phyloP scores from a whole-genome alignment of 352 stramenopile species.

The Phytophthora chlamydospora region DNA sequence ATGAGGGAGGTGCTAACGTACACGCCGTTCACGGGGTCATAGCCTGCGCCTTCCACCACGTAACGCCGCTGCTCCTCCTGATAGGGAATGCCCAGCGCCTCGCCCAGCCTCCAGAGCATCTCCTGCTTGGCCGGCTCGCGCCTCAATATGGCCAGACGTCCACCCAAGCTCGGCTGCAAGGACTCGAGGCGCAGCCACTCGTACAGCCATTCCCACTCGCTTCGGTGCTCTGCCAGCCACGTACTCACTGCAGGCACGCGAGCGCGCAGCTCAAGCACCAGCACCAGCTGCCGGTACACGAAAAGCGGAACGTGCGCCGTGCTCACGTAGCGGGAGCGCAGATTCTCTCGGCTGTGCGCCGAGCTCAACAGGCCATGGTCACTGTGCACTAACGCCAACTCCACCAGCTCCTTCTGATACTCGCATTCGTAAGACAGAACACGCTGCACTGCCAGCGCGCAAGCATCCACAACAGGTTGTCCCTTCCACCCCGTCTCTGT shows the following conservation, averaged over 20 bases:
- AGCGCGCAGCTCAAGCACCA: constrained; percentile 72
- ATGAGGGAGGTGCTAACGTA: constrained; percentile 89
- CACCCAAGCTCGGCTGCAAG: constrained; percentile 77
- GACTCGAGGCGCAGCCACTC: constrained; percentile 90
- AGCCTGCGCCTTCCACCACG: constrained; percentile 90
- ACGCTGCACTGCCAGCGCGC: constrained; percentile 61
- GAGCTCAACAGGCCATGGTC: constrained; percentile 78
- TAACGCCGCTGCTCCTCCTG: constrained; percentile 85
- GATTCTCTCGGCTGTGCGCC: constrained; percentile 66
- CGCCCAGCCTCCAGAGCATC: constrained; percentile 65
- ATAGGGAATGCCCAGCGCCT: constrained; percentile 67
- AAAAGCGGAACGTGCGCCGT: constrained; percentile 78
- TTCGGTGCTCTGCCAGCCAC: constrained; percentile 63
- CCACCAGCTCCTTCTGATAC: constrained; percentile 69
- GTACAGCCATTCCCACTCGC: constrained; percentile 85
- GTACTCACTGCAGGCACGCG: constrained; percentile 59
- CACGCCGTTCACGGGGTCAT: constrained; percentile 92
- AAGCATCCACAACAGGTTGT: constrained; percentile 82
- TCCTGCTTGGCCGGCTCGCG: constrained; percentile 82
- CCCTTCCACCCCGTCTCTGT: constrained; percentile 90
- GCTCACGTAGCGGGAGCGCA: constrained; percentile 69
- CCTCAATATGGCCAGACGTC: constrained; percentile 62
- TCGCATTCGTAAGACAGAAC: constrained; percentile 67
- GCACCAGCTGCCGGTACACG: constrained; percentile 78
- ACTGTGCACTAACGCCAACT: constrained; percentile 65